Base-by-base conservation (phyloP, 2,329 filamentous ascomycete genomes). In the Xylaria arbuscula region DNA sequence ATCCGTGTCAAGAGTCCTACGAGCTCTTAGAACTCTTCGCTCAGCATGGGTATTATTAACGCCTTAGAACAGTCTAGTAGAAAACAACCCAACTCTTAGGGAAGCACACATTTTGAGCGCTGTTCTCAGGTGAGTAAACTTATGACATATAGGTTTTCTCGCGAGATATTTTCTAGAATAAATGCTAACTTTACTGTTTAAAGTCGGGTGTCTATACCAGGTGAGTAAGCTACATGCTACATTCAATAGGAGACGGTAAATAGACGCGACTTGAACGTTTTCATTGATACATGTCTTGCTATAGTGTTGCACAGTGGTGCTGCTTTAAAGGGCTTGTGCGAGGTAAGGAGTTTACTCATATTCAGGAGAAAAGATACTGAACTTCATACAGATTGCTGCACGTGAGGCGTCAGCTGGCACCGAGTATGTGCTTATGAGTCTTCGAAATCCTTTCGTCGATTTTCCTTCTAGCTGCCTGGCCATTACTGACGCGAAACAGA, bases 101-200 rank as follows among this genome's bases (percentile, higher is more conserved):
- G 96, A 99, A 81, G 96, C 96, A 5, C 90, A 93, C 74, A 98
- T 99, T 73, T 88, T 99, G 50, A 93, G 92, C 3, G 94, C 91
- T 9, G 94, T 97, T 1, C 87, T 99, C 55, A 88, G 58, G 68
- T 70, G 50, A 68, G 68, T 63, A 15, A 59, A 38, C 15, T 1
- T 7, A 19, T 19, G n/a, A 6, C 10, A 40, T 60, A 24, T 22
- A 32, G 19, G 7, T 19, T 22, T 19, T 56, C 53, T 28, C 17
- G 13, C 11, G 11, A 34, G 10, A 11, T 7, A 9, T 9, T 32
- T 32, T n/a, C 13, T 4, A 8, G 34, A 42, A 9, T 42, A 40
- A 24, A 50, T 67, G 34, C 67, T 69, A 50, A 69, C 50, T 60
- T 62, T 36, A 13, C 40, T 36, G 48, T 55, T 5, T 65, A 17